Percentiles rank a stretch among this genome's conserved stretches.
phyloP scores from a whole-genome alignment of 208 protist genomes.

The Trichomonas tenax region DNA sequence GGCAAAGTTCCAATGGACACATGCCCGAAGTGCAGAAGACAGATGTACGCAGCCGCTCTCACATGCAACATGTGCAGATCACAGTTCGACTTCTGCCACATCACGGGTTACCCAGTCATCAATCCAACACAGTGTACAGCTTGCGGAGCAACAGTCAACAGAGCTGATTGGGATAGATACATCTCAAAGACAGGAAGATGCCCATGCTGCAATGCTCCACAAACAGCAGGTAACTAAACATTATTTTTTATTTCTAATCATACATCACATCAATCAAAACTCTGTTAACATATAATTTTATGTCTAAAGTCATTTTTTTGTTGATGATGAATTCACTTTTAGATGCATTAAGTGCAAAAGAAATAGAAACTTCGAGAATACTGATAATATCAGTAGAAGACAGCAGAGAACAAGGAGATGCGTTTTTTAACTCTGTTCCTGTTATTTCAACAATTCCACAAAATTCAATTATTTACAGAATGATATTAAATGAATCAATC shows the following conservation, averaged over 20 bases:
- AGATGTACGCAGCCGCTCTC: not conserved
- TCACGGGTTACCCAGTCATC: not conserved
- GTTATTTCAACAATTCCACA: not conserved
- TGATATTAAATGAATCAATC: not conserved
- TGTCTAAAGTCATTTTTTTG: too few relatives aligned
- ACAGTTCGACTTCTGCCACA: not conserved
- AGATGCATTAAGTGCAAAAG: not conserved
- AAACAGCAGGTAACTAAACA: slow-evolving; percentile 4
- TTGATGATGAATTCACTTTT: not conserved
- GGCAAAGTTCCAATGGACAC: not conserved
- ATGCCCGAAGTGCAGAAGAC: not conserved
- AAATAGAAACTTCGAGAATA: not conserved
- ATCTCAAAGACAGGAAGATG: slow-evolving; percentile 10
- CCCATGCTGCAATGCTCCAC: not conserved
- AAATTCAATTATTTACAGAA: not conserved
- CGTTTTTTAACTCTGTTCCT: not conserved
- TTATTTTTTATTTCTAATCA: not conserved
- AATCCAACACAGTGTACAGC: not conserved
- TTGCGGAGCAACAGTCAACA: not conserved
- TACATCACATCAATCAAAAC: too few relatives aligned
- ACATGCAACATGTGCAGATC: not conserved
- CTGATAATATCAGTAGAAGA: not conserved
- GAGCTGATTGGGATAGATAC: not conserved
- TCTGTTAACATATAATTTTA: too few relatives aligned
- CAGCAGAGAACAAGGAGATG: not conserved